Evolutionary conservation across 805 yeast species (phyloP), one percentile per base, ranked within the genome.

Genomic region (Candida arabinofermentans): DNA sequence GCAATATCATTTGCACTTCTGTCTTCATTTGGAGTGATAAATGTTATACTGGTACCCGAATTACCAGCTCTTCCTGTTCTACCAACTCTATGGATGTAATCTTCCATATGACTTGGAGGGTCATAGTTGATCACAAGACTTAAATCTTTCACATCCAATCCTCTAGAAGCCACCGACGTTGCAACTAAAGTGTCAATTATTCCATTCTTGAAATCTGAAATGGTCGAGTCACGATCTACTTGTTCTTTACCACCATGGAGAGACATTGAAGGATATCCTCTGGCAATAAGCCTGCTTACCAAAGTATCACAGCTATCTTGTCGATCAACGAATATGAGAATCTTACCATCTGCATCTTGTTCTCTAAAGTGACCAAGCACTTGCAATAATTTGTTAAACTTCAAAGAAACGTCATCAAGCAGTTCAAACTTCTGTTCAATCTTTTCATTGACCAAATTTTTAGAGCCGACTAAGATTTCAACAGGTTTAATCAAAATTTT

Each of bases 201-300:
- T 12, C 87, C 83, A 6, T 60, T 67, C 42, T 76, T 74, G 61
- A 91, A 93, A 38, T 79, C 86, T 12, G 72, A 68, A 30, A 93
- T 75, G 2, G 90, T 87, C 18, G 74, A 65, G 35, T 83, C 84
- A 40, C 99, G 70, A 57, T 91, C 97, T 24, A 74, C 66, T 54
- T 90, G 95, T 36, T 86, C 90, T 54, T 87, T 84, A 1, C 96
- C 98, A 0, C 98, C 99, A 63, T 93, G 99, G 6, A 93, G 75
- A 0, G 90, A 72, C 44, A 78, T 68, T 27, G 90, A 74, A 0
- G 75, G 67, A 51, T 79, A 75, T 0, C 86, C 78, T 39, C 75
- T 61, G 2, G 69, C 61, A 30, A 72, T 50, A 30, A 88, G 65
- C 39, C 71, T 73, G 18, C 74, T 73, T 29, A 79, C 70, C 35